Conservation (phyloP, 352 stramenopile genomes). For the Phytopythium litorale region DNA sequence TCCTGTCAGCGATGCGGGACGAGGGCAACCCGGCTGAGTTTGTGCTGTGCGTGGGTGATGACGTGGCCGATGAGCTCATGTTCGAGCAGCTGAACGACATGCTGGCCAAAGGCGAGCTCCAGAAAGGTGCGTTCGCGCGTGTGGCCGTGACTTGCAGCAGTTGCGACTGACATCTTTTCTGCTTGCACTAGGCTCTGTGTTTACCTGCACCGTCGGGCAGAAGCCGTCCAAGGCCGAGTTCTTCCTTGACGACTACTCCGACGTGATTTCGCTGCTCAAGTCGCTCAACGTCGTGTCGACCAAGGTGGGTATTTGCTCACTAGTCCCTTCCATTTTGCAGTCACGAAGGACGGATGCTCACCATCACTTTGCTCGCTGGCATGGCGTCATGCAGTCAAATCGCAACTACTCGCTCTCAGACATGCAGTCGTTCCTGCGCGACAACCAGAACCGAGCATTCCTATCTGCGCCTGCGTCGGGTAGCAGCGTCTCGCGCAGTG, state of each 20-base stretch:
- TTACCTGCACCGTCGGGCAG: constrained; percentile 97
- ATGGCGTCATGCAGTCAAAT: constrained; percentile 40
- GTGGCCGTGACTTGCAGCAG: background rate
- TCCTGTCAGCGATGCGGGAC: constrained; percentile 79
- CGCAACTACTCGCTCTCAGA: constrained; percentile 81
- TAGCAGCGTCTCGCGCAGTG: constrained; percentile 32
- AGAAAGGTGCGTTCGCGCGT: constrained; percentile 34
- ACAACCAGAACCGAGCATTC: constrained; percentile 35
- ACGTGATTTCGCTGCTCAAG: constrained; percentile 92
- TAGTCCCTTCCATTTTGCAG: background rate
- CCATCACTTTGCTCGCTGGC: background rate
- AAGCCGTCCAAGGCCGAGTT: constrained; percentile 96
- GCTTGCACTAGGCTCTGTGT: constrained; percentile 75
- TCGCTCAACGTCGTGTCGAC: constrained; percentile 69
- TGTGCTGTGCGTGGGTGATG: constrained; percentile 96
- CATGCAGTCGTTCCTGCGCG: constrained; percentile 75
- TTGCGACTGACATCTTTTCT: background rate
- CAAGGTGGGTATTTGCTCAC: constrained; percentile 36
- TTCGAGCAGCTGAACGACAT: constrained; percentile 77
- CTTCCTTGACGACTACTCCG: constrained; percentile 95
- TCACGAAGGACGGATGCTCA: background rate
- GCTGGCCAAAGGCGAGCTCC: constrained; percentile 27
- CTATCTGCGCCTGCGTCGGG: constrained; percentile 43
- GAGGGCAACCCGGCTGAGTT: constrained; percentile 91
- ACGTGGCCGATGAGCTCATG: constrained; percentile 98